Evolutionary conservation across 176 grass and related monocot species (phyloP).

Genomic region (Poa annua): DNA sequence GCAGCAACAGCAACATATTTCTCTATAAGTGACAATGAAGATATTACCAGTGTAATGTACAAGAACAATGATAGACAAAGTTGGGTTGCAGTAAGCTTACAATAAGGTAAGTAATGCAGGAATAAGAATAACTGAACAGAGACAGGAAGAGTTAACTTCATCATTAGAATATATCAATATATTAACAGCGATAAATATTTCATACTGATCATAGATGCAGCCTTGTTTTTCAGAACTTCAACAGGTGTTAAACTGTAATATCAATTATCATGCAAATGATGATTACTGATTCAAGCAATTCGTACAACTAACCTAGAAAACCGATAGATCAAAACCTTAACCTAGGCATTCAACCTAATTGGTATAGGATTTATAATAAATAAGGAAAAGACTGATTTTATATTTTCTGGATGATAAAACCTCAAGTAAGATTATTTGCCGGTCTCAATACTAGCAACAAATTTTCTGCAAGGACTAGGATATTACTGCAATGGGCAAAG

Average conservation of each 20-base stretch:
- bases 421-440: neutral
- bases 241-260: neutral
- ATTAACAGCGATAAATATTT: neutral
- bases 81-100: neutral
- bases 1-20: constrained; percentile 33
- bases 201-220: neutral
- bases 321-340: constrained; percentile 9
- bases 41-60: neutral
- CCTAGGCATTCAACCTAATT: neutral
- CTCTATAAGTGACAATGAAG: constrained; percentile 27
- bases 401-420: neutral
- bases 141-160: neutral
- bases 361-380: neutral
- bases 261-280: neutral
- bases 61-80: constrained; percentile 3
- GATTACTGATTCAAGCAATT: neutral
- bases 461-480: neutral
- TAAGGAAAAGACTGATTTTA: neutral
- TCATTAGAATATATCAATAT: neutral
- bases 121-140: neutral
- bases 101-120: neutral
- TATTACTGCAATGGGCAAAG: neutral
- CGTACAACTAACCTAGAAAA: neutral
- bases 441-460: neutral
- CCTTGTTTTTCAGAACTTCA: neutral